Evolutionary conservation across 441 rosid species (phyloP).

Genomic region (Arabidopsis lyrata): DNA sequence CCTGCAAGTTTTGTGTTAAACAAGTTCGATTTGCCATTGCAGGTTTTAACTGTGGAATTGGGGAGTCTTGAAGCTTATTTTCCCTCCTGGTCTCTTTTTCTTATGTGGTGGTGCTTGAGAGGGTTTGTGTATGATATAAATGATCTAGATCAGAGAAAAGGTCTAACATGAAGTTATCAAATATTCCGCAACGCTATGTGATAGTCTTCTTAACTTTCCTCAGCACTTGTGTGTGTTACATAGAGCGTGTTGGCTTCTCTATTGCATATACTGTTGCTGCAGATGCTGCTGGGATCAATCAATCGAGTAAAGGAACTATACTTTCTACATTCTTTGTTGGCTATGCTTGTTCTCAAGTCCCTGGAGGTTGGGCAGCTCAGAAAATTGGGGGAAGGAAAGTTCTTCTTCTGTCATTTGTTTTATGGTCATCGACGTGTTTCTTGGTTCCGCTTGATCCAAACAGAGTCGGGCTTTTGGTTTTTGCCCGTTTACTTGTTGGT

Average conservation of each 20-base stretch:
- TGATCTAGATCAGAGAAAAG: constrained; percentile 35
- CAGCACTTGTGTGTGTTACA: constrained; percentile 84
- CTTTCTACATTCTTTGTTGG: constrained; percentile 90
- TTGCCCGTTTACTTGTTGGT: constrained; percentile 93
- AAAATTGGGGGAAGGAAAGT: constrained; percentile 86
- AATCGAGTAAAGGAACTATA: constrained; percentile 86
- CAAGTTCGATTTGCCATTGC: constrained; percentile 10
- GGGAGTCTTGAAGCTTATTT: constrained; percentile 15
- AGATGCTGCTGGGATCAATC: constrained; percentile 86
- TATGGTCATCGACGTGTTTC: constrained; percentile 93
- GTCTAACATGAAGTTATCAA: constrained; percentile 57
- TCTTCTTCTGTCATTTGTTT: constrained; percentile 84
- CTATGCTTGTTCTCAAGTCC: constrained; percentile 92
- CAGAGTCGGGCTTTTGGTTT: constrained; percentile 62
- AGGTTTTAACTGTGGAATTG: constrained; percentile 18
- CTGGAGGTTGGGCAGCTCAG: constrained; percentile 99
- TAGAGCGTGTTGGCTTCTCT: constrained; percentile 96
- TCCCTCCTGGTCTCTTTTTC: constrained; percentile 26
- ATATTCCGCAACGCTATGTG: constrained; percentile 77
- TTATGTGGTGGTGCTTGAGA: constrained; percentile 43
- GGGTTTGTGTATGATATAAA: constrained; percentile 27
- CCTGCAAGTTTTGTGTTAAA: constrained; percentile 8
- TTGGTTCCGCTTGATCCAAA: constrained; percentile 86
- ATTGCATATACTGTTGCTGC: constrained; percentile 93
- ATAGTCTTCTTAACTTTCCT: constrained; percentile 86